These are phyloP conservation scores for Geotrichum candidum DNA, from an alignment of 1,139 yeast genomes.

Conservation along the genomic window DNA sequence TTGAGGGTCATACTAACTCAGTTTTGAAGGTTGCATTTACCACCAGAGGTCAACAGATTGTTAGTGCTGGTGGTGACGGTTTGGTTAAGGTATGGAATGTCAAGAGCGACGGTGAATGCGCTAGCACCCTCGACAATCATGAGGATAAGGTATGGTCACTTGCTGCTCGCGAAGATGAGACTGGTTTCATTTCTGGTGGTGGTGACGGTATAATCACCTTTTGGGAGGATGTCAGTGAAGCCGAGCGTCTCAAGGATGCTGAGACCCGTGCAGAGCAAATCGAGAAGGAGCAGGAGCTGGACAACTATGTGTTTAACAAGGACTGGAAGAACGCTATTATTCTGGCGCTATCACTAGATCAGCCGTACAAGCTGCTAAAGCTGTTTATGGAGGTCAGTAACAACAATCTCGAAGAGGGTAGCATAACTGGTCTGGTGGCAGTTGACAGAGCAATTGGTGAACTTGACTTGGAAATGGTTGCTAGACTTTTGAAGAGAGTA, in stretches of 20 bases:
- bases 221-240: constrained; percentile 79
- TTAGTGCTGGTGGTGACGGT: constrained; percentile 92
- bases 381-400: constrained; percentile 55
- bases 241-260: constrained; percentile 37
- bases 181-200: constrained; percentile 74
- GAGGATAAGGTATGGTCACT: constrained; percentile 94
- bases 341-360: constrained; percentile 76
- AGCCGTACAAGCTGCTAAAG: constrained; percentile 75
- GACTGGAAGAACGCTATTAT: constrained; percentile 88
- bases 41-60: constrained; percentile 59
- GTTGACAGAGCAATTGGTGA: constrained; percentile 60
- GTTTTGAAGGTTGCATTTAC: constrained; percentile 76
- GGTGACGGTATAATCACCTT: constrained; percentile 88
- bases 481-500: constrained; percentile 59
- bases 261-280: constrained; percentile 47
- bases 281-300: constrained; percentile 82
- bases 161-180: constrained; percentile 55
- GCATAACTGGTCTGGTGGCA: constrained; percentile 51
- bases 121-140: constrained; percentile 82
- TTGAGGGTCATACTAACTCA: constrained; percentile 92
- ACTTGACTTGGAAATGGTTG: constrained; percentile 48
- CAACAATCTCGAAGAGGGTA: constrained; percentile 23
- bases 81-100: constrained; percentile 85
- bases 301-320: constrained; percentile 60
- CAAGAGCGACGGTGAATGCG: constrained; percentile 60